Conservation (phyloP, 345 rosid genomes). For the Brassica cretica region DNA sequence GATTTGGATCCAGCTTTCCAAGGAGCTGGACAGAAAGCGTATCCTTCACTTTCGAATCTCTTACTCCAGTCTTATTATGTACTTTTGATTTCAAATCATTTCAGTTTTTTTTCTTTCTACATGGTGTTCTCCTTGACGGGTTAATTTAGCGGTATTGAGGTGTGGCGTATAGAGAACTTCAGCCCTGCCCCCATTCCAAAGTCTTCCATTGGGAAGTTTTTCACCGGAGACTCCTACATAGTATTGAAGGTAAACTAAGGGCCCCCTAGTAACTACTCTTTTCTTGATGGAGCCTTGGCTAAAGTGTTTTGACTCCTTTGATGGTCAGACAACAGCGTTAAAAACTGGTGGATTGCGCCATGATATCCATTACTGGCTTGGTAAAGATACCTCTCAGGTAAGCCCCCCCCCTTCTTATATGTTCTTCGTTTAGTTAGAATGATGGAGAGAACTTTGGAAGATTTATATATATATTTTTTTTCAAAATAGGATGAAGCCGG, state of each 20-base stretch:
- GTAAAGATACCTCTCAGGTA: constrained; percentile 87
- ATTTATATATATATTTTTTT: background rate
- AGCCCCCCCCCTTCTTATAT: background rate
- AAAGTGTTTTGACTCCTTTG: background rate
- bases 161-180: constrained; percentile 97
- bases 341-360: constrained; percentile 81
- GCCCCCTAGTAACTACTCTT: background rate
- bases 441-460: background rate
- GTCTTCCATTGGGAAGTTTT: constrained; percentile 83
- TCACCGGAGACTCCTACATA: constrained; percentile 92
- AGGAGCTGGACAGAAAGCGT: constrained; percentile 97
- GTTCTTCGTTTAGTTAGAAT: background rate
- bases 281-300: background rate
- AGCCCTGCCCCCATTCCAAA: constrained; percentile 62
- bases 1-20: constrained; percentile 96
- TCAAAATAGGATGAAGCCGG: constrained; percentile 89
- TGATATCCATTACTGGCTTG: constrained; percentile 93
- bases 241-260: constrained; percentile 67
- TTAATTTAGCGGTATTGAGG: constrained; percentile 73
- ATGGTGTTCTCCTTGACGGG: constrained; percentile 51
- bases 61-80: background rate
- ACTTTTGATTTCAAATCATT: background rate
- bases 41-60: constrained; percentile 52
- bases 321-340: constrained; percentile 64
- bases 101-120: background rate